These are phyloP conservation scores for Trichoderma breve DNA, from an alignment of 2,329 filamentous ascomycete genomes.

Conservation along the genomic window DNA sequence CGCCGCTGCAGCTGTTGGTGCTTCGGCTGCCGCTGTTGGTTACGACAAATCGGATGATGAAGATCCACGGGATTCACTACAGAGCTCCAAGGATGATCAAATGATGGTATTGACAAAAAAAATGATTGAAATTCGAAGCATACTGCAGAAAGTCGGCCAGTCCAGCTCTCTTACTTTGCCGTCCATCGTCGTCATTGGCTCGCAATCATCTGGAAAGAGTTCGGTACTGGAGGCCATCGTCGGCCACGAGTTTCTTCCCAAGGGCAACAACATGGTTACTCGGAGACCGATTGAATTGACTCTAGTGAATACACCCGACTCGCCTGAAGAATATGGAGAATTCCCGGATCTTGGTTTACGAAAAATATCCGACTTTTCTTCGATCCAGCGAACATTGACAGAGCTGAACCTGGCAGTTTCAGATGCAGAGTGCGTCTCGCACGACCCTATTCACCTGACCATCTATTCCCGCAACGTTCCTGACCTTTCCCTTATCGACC, in stretches of 20 bases:
- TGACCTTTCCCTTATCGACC: constrained; percentile 90
- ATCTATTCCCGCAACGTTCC: constrained; percentile 96
- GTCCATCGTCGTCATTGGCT: constrained; percentile 98
- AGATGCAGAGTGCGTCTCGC: constrained; percentile 85
- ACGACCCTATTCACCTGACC: constrained; percentile 93
- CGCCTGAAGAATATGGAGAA: constrained; percentile 87
- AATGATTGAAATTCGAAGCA: constrained; percentile 97
- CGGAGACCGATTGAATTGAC: constrained; percentile 93
- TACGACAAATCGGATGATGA: constrained; percentile 69
- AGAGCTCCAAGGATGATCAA: constrained; percentile 83
- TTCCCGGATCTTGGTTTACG: constrained; percentile 89
- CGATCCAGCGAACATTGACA: constrained; percentile 89
- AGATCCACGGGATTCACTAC: constrained; percentile 58
- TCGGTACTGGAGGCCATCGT: constrained; percentile 96
- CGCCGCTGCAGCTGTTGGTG: constrained; percentile 64
- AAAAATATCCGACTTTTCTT: constrained; percentile 86
- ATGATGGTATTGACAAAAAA: constrained; percentile 99
- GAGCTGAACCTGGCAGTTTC: constrained; percentile 94
- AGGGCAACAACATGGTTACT: constrained; percentile 99
- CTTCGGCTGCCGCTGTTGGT: constrained; percentile 74
- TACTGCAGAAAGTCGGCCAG: constrained; percentile 88
- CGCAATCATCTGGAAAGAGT: constrained; percentile 96
- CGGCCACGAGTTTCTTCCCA: constrained; percentile 94
- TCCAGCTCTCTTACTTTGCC: constrained; percentile 84
- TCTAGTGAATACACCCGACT: constrained; percentile 88